Conservation (phyloP, 768 basidiomycete genomes). For the Clitopilus passeckerianus region DNA sequence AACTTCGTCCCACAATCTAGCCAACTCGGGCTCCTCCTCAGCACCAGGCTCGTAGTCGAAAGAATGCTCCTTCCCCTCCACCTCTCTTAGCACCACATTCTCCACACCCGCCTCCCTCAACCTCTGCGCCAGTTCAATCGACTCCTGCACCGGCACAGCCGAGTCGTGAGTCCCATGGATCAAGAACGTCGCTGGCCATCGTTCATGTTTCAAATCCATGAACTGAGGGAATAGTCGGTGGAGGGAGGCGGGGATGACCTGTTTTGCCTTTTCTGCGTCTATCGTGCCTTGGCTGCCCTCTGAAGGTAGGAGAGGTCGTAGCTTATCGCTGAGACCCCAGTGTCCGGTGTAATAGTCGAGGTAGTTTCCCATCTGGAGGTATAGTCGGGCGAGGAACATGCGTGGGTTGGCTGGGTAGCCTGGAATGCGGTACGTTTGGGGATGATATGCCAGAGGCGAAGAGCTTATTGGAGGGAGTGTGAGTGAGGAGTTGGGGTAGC, state of each 20-base stretch:
- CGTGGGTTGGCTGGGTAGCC: slow-evolving; percentile 61
- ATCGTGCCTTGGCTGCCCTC: slow-evolving; percentile 2
- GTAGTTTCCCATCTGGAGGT: slow-evolving; percentile 51
- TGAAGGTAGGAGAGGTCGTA: slow-evolving; percentile 25
- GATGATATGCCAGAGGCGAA: slow-evolving; percentile 43
- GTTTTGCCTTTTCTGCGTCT: background rate
- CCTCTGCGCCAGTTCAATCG: slow-evolving; percentile 24
- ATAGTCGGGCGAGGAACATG: slow-evolving; percentile 52
- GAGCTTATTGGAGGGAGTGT: slow-evolving; percentile 25
- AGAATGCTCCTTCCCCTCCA: slow-evolving; percentile 40
- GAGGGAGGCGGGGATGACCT: slow-evolving; percentile 22
- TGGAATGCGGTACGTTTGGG: slow-evolving; percentile 38
- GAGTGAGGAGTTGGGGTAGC: slow-evolving; percentile 5
- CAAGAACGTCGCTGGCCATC: slow-evolving; percentile 43
- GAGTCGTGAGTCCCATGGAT: slow-evolving; percentile 46
- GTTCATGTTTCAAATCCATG: slow-evolving; percentile 11
- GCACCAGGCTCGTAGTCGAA: slow-evolving; percentile 48
- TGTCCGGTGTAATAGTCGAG: slow-evolving; percentile 57
- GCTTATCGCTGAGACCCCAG: slow-evolving; percentile 40
- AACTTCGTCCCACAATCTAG: slow-evolving; percentile 26
- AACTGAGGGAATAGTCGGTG: slow-evolving; percentile 42
- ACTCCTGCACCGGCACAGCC: slow-evolving; percentile 38
- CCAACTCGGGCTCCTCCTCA: slow-evolving; percentile 30
- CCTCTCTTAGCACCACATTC: slow-evolving; percentile 16
- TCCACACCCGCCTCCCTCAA: slow-evolving; percentile 26